Evolutionary conservation across 305 asterid genomes (phyloP).

Genomic region (Fraxinus dipetala): DNA sequence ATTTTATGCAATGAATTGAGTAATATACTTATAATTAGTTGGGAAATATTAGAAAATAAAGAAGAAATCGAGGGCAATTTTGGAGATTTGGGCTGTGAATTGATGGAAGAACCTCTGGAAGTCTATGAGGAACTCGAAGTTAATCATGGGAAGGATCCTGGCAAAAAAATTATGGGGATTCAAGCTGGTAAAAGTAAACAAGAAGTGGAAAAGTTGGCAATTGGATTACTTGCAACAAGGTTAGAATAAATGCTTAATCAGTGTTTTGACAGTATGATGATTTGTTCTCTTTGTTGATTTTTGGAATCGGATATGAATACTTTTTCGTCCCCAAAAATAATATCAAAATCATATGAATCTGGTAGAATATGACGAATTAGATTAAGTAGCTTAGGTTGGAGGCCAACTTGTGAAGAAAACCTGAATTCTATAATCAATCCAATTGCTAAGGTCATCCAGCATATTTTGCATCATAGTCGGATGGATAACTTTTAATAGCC

Average conservation of each 20-base stretch:
- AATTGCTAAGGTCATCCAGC: not conserved
- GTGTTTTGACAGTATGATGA: not conserved
- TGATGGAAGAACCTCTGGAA: constrained; percentile 32
- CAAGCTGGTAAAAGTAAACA: constrained; percentile 32
- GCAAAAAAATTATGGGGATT: constrained; percentile 13
- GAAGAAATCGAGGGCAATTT: constrained; percentile 38
- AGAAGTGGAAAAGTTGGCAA: constrained; percentile 58
- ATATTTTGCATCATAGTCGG: not conserved
- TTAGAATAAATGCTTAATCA: constrained; percentile 17
- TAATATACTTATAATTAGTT: constrained; percentile 5
- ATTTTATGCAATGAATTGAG: not conserved
- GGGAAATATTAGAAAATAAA: constrained; percentile 35
- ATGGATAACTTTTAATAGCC: not conserved
- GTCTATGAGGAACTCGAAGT: constrained; percentile 23
- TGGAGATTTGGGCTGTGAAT: constrained; percentile 27
- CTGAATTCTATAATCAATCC: not conserved
- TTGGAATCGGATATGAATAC: not conserved
- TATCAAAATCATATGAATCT: not conserved
- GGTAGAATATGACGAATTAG: not conserved
- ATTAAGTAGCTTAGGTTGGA: not conserved
- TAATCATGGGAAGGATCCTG: not conserved
- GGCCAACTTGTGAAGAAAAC: not conserved
- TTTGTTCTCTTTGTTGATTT: constrained; percentile 14
- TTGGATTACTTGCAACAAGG: constrained; percentile 73
- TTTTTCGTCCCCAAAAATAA: not conserved